Percentiles rank a stretch among this genome's conserved stretches.
phyloP scores from a whole-genome alignment of 495 filamentous ascomycete species.

The Neurospora sp. region DNA sequence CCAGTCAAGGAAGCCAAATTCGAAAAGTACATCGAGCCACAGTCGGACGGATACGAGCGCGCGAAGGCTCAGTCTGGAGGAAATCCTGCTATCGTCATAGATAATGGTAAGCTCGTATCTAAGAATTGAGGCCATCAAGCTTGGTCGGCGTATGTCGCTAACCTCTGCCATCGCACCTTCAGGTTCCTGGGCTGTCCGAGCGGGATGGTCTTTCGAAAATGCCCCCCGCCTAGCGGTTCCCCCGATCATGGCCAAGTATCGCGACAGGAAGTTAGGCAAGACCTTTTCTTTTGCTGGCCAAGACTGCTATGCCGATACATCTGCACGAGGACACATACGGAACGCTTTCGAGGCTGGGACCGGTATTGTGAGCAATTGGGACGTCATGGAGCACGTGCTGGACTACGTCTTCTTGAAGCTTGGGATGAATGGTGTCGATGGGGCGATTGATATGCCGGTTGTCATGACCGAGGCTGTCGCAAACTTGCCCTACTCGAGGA shows the following conservation, averaged over 20 bases:
- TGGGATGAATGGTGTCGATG: slow-evolving; percentile 65
- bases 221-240: slow-evolving; percentile 68
- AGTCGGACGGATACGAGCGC: slow-evolving; percentile 55
- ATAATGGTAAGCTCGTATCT: slow-evolving; percentile 63
- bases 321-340: slow-evolving; percentile 78
- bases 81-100: slow-evolving; percentile 79
- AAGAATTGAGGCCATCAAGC: not conserved
- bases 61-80: slow-evolving; percentile 41
- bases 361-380: slow-evolving; percentile 92
- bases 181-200: slow-evolving; percentile 83
- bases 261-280: slow-evolving; percentile 82
- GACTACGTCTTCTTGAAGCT: slow-evolving; percentile 91
- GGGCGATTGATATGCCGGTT: slow-evolving; percentile 71
- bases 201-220: slow-evolving; percentile 88
- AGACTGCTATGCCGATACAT: slow-evolving; percentile 89
- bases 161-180: not conserved
- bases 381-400: slow-evolving; percentile 84
- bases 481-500: slow-evolving; percentile 74
- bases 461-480: slow-evolving; percentile 96
- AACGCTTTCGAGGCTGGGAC: slow-evolving; percentile 84
- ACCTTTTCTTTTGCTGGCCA: slow-evolving; percentile 83
- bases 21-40: slow-evolving; percentile 57
- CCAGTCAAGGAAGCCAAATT: slow-evolving; percentile 66
- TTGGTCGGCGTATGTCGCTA: not conserved
- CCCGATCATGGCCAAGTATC: slow-evolving; percentile 85